Conservation (phyloP, 177 flowering plant species). For the Vitis hybrid region DNA sequence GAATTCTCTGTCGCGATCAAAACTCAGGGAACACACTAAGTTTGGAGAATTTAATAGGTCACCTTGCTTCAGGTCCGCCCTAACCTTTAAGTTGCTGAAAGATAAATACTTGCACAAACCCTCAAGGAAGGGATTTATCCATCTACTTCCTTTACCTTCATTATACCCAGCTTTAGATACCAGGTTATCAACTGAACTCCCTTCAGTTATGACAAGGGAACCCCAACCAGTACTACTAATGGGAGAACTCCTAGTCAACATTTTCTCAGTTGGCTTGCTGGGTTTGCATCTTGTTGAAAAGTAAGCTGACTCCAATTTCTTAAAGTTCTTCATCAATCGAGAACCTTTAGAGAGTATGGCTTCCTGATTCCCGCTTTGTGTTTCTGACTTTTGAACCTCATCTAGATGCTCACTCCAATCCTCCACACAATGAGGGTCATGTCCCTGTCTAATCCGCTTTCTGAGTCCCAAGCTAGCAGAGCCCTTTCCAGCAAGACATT, state of each 20-base stretch:
- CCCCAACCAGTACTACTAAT: slow-evolving; percentile 57
- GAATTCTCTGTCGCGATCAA: slow-evolving; percentile 92
- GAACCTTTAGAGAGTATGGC: slow-evolving; percentile 51
- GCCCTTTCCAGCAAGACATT: slow-evolving; percentile 29
- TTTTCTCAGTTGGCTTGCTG: slow-evolving; percentile 32
- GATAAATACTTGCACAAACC: slow-evolving; percentile 91
- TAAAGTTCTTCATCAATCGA: slow-evolving; percentile 81
- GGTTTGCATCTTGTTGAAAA: slow-evolving; percentile 66
- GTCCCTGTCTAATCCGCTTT: slow-evolving; percentile 54
- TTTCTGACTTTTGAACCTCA: slow-evolving; percentile 34
- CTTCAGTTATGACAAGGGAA: slow-evolving; percentile 63
- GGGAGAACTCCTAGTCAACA: slow-evolving; percentile 35
- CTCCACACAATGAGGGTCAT: slow-evolving; percentile 16
- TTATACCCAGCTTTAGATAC: slow-evolving; percentile 33
- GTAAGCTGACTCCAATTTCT: slow-evolving; percentile 85
- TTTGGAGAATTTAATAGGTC: slow-evolving; percentile 89
- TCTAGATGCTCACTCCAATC: slow-evolving; percentile 36
- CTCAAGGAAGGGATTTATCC: slow-evolving; percentile 88
- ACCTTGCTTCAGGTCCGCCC: slow-evolving; percentile 87
- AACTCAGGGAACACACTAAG: slow-evolving; percentile 83
- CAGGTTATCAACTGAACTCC: slow-evolving; percentile 64
- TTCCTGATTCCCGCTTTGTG: slow-evolving; percentile 32
- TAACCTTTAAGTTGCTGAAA: slow-evolving; percentile 71
- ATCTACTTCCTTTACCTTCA: slow-evolving; percentile 50
- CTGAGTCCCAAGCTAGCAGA: slow-evolving; percentile 47